A percentile compares a stretch with the other conserved stretches of the same genome.
These are phyloP conservation scores for Mycena leptocephala DNA, from an alignment of 768 basidiomycete genomes.

Conservation along the genomic window DNA sequence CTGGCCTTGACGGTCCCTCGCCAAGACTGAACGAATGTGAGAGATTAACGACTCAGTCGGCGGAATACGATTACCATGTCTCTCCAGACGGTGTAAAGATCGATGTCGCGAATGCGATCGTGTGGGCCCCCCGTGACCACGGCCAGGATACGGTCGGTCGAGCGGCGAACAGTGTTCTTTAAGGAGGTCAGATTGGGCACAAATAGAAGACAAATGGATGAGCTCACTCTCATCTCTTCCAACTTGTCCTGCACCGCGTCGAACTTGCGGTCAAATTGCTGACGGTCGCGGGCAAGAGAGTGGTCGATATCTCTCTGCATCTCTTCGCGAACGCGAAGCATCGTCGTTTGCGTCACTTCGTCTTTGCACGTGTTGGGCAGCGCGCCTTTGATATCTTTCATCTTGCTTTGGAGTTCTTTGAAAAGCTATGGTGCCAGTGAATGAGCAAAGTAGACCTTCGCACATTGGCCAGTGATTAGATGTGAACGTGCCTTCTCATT, in stretches of 20 bases:
- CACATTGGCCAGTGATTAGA: not conserved
- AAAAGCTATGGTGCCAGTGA: not conserved
- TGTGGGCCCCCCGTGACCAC: conserved; percentile 61
- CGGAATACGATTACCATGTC: conserved; percentile 39
- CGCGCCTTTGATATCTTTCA: conserved; percentile 1
- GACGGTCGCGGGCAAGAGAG: conserved; percentile 56
- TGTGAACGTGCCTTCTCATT: conserved; percentile 54
- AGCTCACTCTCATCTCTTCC: conserved; percentile 43
- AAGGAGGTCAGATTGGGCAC: not conserved
- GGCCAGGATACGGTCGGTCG: conserved; percentile 54
- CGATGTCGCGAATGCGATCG: conserved; percentile 60
- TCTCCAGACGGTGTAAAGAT: conserved; percentile 67
- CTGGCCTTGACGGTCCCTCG: conserved; percentile 67
- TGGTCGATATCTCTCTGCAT: conserved; percentile 55
- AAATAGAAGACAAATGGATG: not conserved
- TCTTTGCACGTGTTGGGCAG: not conserved
- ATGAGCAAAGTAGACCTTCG: no score
- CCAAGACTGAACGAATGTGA: conserved; percentile 57
- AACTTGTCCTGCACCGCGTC: conserved; percentile 31
- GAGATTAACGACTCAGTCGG: not conserved
- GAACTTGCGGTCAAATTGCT: conserved; percentile 63
- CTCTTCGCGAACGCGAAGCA: conserved; percentile 38
- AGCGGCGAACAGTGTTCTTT: not conserved
- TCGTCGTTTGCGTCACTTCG: not conserved
- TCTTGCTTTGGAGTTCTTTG: conserved; percentile 1